Conservation (phyloP, 2,329 filamentous ascomycete genomes). For the Colletotrichum incanum region DNA sequence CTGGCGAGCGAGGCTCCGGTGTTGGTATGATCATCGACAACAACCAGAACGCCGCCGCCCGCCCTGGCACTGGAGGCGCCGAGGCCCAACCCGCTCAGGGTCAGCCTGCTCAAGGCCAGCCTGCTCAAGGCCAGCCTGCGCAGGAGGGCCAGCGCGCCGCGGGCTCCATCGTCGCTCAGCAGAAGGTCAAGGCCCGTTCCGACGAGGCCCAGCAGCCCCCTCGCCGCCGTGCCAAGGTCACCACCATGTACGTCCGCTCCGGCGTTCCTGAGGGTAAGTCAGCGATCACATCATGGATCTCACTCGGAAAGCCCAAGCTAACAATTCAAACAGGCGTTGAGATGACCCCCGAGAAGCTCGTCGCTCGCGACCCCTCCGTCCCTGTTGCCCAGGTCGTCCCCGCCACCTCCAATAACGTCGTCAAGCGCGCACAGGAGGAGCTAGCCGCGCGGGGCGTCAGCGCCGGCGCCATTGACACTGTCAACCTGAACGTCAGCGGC, state of each 20-base stretch:
- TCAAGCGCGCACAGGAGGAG: conserved; percentile 40
- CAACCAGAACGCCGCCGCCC: conserved; percentile 45
- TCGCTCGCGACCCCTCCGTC: conserved; percentile 31
- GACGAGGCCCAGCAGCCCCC: conserved; percentile 46
- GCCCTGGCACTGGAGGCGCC: conserved; percentile 9
- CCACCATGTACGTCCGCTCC: conserved; percentile 63
- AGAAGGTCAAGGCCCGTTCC: conserved; percentile 40
- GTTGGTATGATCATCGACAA: conserved; percentile 59
- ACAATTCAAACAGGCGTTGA: conserved; percentile 29
- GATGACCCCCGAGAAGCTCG: conserved; percentile 38
- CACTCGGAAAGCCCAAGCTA: background rate
- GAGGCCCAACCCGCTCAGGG: background rate
- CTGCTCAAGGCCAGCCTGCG: too few relatives aligned
- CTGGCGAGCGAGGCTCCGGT: conserved; percentile 55
- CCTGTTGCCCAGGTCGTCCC: conserved; percentile 37
- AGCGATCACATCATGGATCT: background rate
- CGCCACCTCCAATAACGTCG: conserved; percentile 11
- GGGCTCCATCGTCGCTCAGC: conserved; percentile 31
- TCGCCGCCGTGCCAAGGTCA: conserved; percentile 60
- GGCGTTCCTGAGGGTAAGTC: conserved; percentile 61
- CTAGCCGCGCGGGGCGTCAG: conserved; percentile 40
- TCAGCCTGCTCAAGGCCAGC: too few relatives aligned
- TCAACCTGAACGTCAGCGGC: conserved; percentile 63
- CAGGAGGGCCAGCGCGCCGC: too few relatives aligned
- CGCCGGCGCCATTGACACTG: conserved; percentile 55